Base-by-base conservation (phyloP, 768 basidiomycete species). In the Tricholoma hemisulphureum region DNA sequence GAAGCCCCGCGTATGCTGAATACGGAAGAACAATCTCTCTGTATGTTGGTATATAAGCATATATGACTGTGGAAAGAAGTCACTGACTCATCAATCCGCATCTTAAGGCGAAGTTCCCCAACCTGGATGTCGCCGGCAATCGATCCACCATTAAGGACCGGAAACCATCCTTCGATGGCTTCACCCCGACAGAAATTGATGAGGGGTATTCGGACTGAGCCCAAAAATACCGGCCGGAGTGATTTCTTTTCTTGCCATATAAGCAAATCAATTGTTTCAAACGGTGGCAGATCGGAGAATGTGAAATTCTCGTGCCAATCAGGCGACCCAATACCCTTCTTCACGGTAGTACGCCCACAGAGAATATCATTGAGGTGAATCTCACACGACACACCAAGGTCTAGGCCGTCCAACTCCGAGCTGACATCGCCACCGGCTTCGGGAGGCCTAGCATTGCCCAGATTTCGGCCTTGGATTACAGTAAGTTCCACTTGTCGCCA, bases 271-370 rank as follows among this genome's bases (percentile, higher is more conserved):
- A 95, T 72, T 28, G 80, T 81, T 58, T 86, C 83, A 64, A 93
- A 92, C 0, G 89, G 89, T 16, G 93, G 91, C 24, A 95, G 73
- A 65, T 93, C 91, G 1, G 84, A 68, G 61, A 93, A 87, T 20
- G 73, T 68, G 68, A 95, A 94, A 39, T 66, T 76, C 72, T 95
- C 93, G 61, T 91, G 88, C 93, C 93, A 95, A 66, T 91, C 86
- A 0, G 87, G 84, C 41, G 80, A 80, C 34, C 82, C 84, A 54
- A 82, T 73, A 18, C 83, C 84, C 62, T 82, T 87, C 72, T 86
- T 88, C 56, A 86, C 77, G 1, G 88, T 87, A 2, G 93, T 93
- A 54, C 88, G 82, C 53, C 88, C 91, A 60, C 84, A 85, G 14
- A 89, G 70, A 21, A 77, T 77, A 62, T 80, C 79, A 62, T 91